Conservation (phyloP, 139 green algal genomes). For the Nannochloris sp. region DNA sequence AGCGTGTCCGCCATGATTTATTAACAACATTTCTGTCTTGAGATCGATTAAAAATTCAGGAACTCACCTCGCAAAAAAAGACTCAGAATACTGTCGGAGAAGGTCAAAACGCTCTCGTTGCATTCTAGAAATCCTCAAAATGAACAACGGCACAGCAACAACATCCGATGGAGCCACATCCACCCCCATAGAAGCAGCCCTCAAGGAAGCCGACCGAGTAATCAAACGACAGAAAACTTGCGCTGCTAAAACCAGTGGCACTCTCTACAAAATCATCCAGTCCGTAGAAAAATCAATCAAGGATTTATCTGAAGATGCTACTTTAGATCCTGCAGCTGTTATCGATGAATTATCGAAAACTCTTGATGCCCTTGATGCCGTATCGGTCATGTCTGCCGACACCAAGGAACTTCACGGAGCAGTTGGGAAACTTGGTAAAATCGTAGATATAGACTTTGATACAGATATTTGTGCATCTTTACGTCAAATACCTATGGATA, state of each 20-base stretch:
- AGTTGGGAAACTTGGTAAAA: conserved; percentile 71
- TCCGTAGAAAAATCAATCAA: neutral
- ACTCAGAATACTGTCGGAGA: too few species aligned
- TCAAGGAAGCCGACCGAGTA: conserved; percentile 50
- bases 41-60: too few species aligned
- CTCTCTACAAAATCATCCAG: conserved; percentile 42
- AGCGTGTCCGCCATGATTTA: too few species aligned
- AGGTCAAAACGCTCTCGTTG: too few species aligned
- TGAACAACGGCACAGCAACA: too few species aligned
- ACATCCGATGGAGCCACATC: neutral
- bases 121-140: too few species aligned
- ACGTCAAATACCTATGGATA: conserved; percentile 41
- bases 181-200: conserved; percentile 24
- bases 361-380: neutral
- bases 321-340: neutral
- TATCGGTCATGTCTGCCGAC: conserved; percentile 29
- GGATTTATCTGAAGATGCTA: neutral
- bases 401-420: conserved; percentile 76
- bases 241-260: conserved; percentile 12
- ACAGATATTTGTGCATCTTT: conserved; percentile 62
- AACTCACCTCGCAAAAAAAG: too few species aligned
- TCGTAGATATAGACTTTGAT: conserved; percentile 70
- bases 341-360: neutral
- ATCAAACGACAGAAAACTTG: conserved; percentile 71
- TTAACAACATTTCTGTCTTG: too few species aligned